Evolutionary conservation across 805 yeast species (phyloP).

Genomic region (Wickerhamiella vanderwaltii): DNA sequence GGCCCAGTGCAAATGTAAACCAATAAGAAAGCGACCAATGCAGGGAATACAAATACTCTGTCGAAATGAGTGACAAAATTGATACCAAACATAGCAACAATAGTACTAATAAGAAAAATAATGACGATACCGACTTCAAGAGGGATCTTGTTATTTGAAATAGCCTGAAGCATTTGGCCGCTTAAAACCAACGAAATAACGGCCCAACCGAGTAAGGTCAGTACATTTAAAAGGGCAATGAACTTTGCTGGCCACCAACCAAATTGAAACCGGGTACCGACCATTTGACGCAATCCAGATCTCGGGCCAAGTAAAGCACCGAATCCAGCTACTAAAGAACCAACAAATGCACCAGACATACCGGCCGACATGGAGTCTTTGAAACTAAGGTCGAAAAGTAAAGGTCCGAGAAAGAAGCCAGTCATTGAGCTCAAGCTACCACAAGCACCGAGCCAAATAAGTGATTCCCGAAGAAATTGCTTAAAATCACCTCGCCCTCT

Average conservation of each 20-base stretch:
- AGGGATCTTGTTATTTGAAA: slow-evolving; percentile 56
- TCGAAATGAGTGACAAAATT: slow-evolving; percentile 58
- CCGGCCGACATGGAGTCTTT: slow-evolving; percentile 53
- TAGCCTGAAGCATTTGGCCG: slow-evolving; percentile 62
- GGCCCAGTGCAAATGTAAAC: slow-evolving; percentile 44
- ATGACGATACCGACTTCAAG: slow-evolving; percentile 63
- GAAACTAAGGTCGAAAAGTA: slow-evolving; percentile 57
- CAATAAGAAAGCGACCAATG: slow-evolving; percentile 50
- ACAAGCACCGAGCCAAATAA: slow-evolving; percentile 75
- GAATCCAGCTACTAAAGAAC: slow-evolving; percentile 69
- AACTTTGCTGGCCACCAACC: slow-evolving; percentile 80
- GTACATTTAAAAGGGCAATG: slow-evolving; percentile 55
- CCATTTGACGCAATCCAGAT: slow-evolving; percentile 85
- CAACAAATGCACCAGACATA: slow-evolving; percentile 48
- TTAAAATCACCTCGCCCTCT: slow-evolving; percentile 27
- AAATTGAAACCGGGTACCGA: slow-evolving; percentile 62
- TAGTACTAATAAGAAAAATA: slow-evolving; percentile 48
- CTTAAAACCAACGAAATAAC: slow-evolving; percentile 81
- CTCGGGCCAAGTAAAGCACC: slow-evolving; percentile 82
- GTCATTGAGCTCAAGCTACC: slow-evolving; percentile 89
- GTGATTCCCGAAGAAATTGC: slow-evolving; percentile 35
- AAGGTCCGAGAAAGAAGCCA: slow-evolving; percentile 63
- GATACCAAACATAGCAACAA: slow-evolving; percentile 69
- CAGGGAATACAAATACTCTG: slow-evolving; percentile 54
- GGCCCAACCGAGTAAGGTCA: slow-evolving; percentile 89